Evolutionary conservation across 306 rosid species (phyloP).

Genomic region (Abrus pulchellus): DNA sequence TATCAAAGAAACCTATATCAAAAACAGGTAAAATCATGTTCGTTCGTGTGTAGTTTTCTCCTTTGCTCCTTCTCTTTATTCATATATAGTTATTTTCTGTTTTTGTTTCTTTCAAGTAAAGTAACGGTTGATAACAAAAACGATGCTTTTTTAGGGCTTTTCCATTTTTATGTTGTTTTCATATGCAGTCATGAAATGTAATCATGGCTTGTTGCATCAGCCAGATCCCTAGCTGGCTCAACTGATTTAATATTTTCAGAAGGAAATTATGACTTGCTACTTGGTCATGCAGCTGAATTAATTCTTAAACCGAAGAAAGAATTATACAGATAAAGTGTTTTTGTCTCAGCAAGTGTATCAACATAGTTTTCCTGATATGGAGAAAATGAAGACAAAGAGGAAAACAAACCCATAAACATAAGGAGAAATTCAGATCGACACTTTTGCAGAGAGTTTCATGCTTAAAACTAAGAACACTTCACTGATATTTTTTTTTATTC

Average conservation of each 20-base stretch:
- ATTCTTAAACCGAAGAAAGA: conserved; percentile 46
- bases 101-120: conserved; percentile 48
- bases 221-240: conserved; percentile 44
- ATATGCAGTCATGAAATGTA: conserved; percentile 19
- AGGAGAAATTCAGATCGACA: conserved; percentile 48
- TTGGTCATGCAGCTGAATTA: conserved; percentile 53
- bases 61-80: conserved; percentile 50
- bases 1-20: conserved; percentile 66
- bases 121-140: conserved; percentile 41
- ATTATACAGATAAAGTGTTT: conserved; percentile 37
- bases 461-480: conserved; percentile 34
- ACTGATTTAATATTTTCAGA: conserved; percentile 35
- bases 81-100: conserved; percentile 48
- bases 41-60: conserved; percentile 44
- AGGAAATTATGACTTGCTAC: conserved; percentile 37
- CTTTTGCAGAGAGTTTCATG: conserved; percentile 26
- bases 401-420: conserved; percentile 50
- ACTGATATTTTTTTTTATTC: not conserved
- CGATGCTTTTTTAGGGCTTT: conserved; percentile 52
- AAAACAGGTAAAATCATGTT: conserved; percentile 66
- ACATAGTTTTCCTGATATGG: conserved; percentile 23
- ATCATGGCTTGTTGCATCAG: conserved; percentile 42
- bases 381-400: conserved; percentile 30
- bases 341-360: conserved; percentile 10
- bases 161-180: not conserved